Percentiles rank a stretch among this genome's conserved stretches.
phyloP scores from a whole-genome alignment of 192 early-diverging fungal species.

The Spinellus fusiger region DNA sequence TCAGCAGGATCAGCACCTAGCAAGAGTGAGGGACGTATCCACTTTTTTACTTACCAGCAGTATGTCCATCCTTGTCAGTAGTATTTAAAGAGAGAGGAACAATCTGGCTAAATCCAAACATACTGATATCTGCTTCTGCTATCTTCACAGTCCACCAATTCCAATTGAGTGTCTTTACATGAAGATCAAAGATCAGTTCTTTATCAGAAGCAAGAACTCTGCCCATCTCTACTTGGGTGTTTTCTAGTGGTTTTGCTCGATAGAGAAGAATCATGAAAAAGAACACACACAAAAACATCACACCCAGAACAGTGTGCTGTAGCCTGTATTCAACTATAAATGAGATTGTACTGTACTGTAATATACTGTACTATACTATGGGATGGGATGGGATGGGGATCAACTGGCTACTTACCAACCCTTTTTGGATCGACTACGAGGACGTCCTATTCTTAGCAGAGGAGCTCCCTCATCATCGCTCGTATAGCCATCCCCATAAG shows the following conservation, averaged over 20 bases:
- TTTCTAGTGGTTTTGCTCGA: slow-evolving; percentile 10
- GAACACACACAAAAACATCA: background rate
- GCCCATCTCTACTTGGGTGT: slow-evolving; percentile 33
- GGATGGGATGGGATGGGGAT: background rate
- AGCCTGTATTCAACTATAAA: no score
- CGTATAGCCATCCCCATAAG: slow-evolving; percentile 21
- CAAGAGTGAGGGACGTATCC: background rate
- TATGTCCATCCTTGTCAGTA: background rate
- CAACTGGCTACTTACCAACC: background rate
- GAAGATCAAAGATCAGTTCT: slow-evolving; percentile 60
- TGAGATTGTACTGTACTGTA: background rate
- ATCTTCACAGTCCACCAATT: slow-evolving; percentile 54
- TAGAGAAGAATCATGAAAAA: slow-evolving; percentile 5
- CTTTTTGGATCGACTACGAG: background rate
- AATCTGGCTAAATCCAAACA: slow-evolving; percentile 51
- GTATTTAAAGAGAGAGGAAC: slow-evolving; percentile 4
- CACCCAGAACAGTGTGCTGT: no score
- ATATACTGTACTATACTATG: no score
- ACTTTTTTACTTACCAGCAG: background rate
- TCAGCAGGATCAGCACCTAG: slow-evolving; percentile 27
- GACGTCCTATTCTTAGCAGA: background rate
- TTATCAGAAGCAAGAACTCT: slow-evolving; percentile 60
- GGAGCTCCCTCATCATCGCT: slow-evolving; percentile 24
- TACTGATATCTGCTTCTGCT: slow-evolving; percentile 48
- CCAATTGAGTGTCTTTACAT: slow-evolving; percentile 48